Evolutionary conservation across 345 rosid genomes (phyloP).

Genomic region (Turnera subulata): DNA sequence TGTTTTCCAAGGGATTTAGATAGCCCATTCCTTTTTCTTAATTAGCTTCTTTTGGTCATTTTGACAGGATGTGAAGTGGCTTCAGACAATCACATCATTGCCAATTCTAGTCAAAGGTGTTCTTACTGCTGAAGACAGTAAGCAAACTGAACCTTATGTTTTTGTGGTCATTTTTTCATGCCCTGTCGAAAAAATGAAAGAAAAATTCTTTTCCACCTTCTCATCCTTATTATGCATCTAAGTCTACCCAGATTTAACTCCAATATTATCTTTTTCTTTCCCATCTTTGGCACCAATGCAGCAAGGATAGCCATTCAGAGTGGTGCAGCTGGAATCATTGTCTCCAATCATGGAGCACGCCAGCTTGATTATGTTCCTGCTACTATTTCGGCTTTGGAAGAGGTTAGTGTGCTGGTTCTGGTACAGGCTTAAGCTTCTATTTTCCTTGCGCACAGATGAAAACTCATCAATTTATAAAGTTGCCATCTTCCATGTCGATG

Average conservation of each 20-base stretch:
- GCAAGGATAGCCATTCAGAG: constrained; percentile 63
- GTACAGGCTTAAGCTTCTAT: background rate
- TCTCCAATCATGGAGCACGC: constrained; percentile 94
- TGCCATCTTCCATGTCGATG: background rate
- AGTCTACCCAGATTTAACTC: background rate
- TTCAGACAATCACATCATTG: constrained; percentile 79
- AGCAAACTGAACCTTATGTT: constrained; percentile 19
- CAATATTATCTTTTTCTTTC: background rate
- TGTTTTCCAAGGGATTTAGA: too few species aligned
- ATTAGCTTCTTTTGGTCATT: background rate
- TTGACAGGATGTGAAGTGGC: constrained; percentile 81
- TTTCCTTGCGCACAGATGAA: background rate
- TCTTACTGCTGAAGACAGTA: constrained; percentile 87
- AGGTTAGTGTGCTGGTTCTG: constrained; percentile 35
- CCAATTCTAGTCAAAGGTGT: constrained; percentile 96
- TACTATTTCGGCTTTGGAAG: constrained; percentile 80
- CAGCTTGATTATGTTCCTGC: constrained; percentile 93
- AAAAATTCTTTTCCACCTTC: too few species aligned
- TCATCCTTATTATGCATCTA: background rate
- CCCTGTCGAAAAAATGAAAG: background rate
- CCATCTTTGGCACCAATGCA: constrained; percentile 20
- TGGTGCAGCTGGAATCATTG: constrained; percentile 91
- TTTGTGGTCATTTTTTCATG: too few species aligned
- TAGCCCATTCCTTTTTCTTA: too few species aligned
- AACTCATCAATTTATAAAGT: background rate